Base-by-base conservation (phyloP, 2,329 filamentous ascomycete species). In the Penicillium sp. region DNA sequence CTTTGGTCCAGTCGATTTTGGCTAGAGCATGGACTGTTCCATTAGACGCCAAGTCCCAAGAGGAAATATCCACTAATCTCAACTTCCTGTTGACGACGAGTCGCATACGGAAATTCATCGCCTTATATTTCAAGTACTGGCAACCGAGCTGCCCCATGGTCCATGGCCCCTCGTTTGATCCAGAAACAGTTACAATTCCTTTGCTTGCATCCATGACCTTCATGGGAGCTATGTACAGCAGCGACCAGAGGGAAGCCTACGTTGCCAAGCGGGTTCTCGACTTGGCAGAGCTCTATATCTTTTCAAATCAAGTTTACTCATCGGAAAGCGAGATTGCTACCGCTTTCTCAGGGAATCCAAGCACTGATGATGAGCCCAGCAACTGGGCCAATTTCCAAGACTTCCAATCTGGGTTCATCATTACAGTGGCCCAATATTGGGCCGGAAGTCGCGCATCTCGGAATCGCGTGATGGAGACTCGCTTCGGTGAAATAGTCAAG, bases 141-240 rank as follows among this genome's bases (percentile, higher is more conserved):
- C 73, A 77, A 29, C 67, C 67, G 2, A 74, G 72, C 47, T 73
- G 69, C 47, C 60, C 72, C 0, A 70, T 77, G 25, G 57, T 77
- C 4, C 73, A 77, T 53, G 53, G 58, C 7, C 66, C 71, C 4
- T 68, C 72, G 0, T 76, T 77, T 45, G 63, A 72, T 47, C 62
- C 69, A 2, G 66, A 72, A 12, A 62, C 61, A 1, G 65, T 65
- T 3, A 59, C 71, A 2, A 52, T 70, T 27, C 64, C 69, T 1
- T 57, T 78, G 5, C 60, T 78, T 4, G 63, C 72, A 1, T 64
- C 69, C 1, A 58, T 77, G 4, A 59, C 68, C 0, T 68, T 76
- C 44, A 70, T 74, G 59, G 75, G 75, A 4, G 72, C 73, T 0
- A 73, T 75, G 63, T 76, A 75, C 50, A 74, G 71, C 3, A 63